These are phyloP conservation scores for Cucumis melo DNA, from an alignment of 306 rosid genomes.

Conservation along the genomic window DNA sequence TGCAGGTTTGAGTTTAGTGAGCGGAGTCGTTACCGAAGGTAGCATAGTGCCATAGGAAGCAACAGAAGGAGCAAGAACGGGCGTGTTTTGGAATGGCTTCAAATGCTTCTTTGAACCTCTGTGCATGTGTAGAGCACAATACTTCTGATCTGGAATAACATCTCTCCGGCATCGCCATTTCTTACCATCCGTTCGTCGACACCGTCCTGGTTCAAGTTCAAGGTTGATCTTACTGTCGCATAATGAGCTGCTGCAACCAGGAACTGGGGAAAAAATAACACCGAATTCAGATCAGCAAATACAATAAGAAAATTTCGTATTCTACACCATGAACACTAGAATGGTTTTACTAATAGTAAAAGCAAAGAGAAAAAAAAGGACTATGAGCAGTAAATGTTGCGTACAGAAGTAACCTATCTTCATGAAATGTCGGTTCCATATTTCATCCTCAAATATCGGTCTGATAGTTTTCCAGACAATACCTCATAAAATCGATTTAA, in stretches of 20 bases:
- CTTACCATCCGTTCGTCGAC: constrained; percentile 86
- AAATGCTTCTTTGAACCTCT: constrained; percentile 60
- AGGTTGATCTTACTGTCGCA: constrained; percentile 11
- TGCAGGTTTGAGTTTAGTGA: constrained; percentile 12
- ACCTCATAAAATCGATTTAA: too few species aligned
- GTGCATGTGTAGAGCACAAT: constrained; percentile 63
- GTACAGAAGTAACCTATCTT: background rate
- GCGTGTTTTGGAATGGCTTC: constrained; percentile 8
- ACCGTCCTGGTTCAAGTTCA: constrained; percentile 47
- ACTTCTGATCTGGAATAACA: constrained; percentile 49
- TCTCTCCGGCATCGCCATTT: constrained; percentile 72
- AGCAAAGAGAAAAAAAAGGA: too few species aligned
- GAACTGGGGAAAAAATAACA: constrained; percentile 18
- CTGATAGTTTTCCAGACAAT: too few species aligned
- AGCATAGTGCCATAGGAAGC: constrained; percentile 6
- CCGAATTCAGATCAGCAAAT: background rate
- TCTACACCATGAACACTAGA: background rate
- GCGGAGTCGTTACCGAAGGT: background rate
- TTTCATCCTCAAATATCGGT: too few species aligned
- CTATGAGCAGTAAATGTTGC: background rate
- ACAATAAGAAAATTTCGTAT: background rate
- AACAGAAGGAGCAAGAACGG: constrained; percentile 14
- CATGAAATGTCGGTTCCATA: background rate
- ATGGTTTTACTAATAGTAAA: too few species aligned
- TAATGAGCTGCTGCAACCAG: constrained; percentile 24